Evolutionary conservation across 129 eudicot species (phyloP), one percentile per base, ranked within the genome.

Genomic region (Ambrosia artemisiifolia): DNA sequence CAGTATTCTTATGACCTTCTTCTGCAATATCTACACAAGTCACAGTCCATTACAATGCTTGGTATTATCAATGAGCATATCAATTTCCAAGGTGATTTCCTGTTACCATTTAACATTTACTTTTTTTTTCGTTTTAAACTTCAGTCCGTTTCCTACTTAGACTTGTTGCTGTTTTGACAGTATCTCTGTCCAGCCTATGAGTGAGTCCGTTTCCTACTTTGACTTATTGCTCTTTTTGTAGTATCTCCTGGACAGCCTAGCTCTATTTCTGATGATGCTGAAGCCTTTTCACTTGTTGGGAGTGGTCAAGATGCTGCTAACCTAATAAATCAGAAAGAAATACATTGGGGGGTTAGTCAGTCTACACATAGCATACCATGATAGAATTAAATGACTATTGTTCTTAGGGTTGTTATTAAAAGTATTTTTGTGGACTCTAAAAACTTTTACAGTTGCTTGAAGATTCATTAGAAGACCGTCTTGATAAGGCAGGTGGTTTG

Each of bases 271-370:
- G 99, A 94, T 68, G 99, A 90, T 79, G 85, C 93, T 55, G 99
- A 94, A 82, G 91, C 81, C 78, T 85, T 94, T 67, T 85, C 93
- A 17, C 85, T 94, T 68, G 86, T 94, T 18, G 99, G 95, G 18
- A 83, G 96, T 76, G 99, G 88, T 65, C 96, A 94, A 71, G 99
- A 94, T 65, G 86, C 89, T 54, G 93, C 90, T 77, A 90, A 88
- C 79, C 53, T 88, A 60, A 86, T 90, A 80, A 94, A 94, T 73
- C 99, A 90, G 84, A 94, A 94, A 81, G 99, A 94, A 88, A 75
- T 94, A 63, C 96, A 90, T 73, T 94, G 99, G 99, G 99, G 99
- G 83, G 98, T 92, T 67, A 89, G 98, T 84, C 42, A 9, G n/a
- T 42, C 47, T 32, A 60, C 65, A 6, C 43, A 60, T 13, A 30